phyloP scores from a whole-genome alignment of 1,139 yeast genomes.

The Blastobotrys illinoisensis region DNA sequence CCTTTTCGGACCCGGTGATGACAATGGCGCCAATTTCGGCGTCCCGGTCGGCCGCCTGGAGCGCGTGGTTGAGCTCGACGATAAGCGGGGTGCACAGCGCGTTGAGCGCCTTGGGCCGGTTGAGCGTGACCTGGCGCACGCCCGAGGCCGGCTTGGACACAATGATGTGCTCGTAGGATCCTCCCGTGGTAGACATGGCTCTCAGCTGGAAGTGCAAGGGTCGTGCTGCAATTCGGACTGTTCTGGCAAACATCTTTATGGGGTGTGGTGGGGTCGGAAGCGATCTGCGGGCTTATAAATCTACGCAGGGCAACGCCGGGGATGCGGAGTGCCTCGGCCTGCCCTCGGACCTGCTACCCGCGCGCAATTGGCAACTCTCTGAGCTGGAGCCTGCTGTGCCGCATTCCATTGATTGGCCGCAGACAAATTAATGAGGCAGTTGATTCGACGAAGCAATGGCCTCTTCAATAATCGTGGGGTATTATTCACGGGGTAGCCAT shows the following conservation, averaged over 20 bases:
- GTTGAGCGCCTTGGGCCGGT: constrained; percentile 61
- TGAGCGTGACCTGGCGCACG: constrained; percentile 48
- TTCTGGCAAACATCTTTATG: constrained; percentile 6
- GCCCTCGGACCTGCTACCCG: neutral
- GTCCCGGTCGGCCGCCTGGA: constrained; percentile 37
- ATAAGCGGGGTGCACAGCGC: constrained; percentile 52
- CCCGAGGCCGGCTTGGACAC: constrained; percentile 39
- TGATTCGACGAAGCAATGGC: too few species aligned
- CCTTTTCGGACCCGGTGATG: constrained; percentile 42
- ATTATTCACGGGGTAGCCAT: too few species aligned
- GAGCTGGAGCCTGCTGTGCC: too few species aligned
- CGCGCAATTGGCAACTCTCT: too few species aligned
- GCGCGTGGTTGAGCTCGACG: constrained; percentile 39
- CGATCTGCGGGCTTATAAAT: neutral
- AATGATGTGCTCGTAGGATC: constrained; percentile 36
- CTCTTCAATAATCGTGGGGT: too few species aligned
- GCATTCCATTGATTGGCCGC: too few species aligned
- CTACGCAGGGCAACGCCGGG: neutral
- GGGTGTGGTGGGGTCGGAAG: constrained; percentile 1
- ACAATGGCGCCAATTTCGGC: constrained; percentile 42
- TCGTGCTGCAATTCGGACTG: neutral
- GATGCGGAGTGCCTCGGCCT: neutral
- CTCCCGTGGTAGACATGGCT: constrained; percentile 25
- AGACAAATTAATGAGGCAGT: too few species aligned
- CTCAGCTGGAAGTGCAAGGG: neutral